A percentile compares a stretch with the other conserved stretches of the same genome.
phyloP scores from a whole-genome alignment of 2,329 filamentous ascomycete genomes.

The Cladosporium sp. region DNA sequence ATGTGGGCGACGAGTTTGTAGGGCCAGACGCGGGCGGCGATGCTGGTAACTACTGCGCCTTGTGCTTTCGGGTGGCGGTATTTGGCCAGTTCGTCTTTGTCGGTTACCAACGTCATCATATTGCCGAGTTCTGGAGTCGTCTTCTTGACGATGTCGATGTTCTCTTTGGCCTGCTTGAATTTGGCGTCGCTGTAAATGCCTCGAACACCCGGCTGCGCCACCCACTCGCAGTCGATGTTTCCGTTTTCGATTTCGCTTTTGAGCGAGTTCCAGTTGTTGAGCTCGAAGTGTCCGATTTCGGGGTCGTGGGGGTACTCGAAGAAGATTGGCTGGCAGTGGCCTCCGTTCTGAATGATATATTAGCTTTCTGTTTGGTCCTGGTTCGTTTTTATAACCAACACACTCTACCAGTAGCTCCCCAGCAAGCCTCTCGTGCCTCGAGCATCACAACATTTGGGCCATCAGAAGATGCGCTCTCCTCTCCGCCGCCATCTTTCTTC shows the following conservation, averaged over 20 bases:
- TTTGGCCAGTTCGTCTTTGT: slow-evolving; percentile 49
- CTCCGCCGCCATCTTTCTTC: background rate
- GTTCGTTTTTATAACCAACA: slow-evolving; percentile 38
- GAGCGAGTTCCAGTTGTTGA: slow-evolving; percentile 66
- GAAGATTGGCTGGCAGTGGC: slow-evolving; percentile 72
- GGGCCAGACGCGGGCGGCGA: slow-evolving; percentile 74
- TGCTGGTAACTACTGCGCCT: slow-evolving; percentile 65
- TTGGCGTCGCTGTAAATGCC: slow-evolving; percentile 60
- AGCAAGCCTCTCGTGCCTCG: slow-evolving; percentile 78
- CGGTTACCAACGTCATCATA: slow-evolving; percentile 44
- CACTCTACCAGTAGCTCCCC: slow-evolving; percentile 79
- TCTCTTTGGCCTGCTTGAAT: slow-evolving; percentile 54
- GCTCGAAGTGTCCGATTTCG: slow-evolving; percentile 67
- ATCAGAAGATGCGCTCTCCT: background rate
- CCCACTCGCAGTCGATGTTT: slow-evolving; percentile 70
- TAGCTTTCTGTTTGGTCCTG: background rate
- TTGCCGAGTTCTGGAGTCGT: slow-evolving; percentile 60
- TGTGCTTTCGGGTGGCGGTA: slow-evolving; percentile 57
- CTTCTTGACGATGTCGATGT: slow-evolving; percentile 55
- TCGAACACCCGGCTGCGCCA: slow-evolving; percentile 63
- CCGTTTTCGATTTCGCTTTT: slow-evolving; percentile 59
- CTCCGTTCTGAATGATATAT: slow-evolving; percentile 44
- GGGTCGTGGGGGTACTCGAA: slow-evolving; percentile 60
- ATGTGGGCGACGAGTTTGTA: slow-evolving; percentile 80
- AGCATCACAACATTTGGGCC: slow-evolving; percentile 66